These are phyloP conservation scores for Austroboletus novae-zelandiae DNA, from an alignment of 1,284 basidiomycete species.

Conservation along the genomic window DNA sequence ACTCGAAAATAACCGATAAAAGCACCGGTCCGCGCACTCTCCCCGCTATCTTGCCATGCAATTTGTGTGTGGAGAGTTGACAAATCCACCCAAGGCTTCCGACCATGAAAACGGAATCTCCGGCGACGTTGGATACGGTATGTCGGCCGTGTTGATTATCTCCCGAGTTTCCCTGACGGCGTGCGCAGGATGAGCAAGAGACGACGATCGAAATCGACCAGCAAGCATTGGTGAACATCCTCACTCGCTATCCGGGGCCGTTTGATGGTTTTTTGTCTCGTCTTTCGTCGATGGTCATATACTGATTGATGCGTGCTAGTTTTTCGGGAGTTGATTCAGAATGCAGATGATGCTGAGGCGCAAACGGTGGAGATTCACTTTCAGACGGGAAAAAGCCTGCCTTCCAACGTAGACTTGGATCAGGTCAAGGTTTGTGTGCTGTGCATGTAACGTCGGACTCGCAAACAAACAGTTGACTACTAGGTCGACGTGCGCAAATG, in stretches of 20 bases:
- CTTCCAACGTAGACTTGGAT: background rate
- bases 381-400: slow-evolving; percentile 45
- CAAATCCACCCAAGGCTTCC: too few species aligned
- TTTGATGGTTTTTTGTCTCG: slow-evolving; percentile 9
- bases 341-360: slow-evolving; percentile 92
- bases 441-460: background rate
- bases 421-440: background rate
- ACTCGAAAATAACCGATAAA: too few species aligned
- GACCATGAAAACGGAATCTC: too few species aligned
- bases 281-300: background rate
- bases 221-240: slow-evolving; percentile 18
- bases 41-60: too few species aligned
- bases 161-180: too few species aligned
- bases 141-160: too few species aligned
- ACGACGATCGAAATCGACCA: slow-evolving; percentile 15
- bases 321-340: slow-evolving; percentile 89
- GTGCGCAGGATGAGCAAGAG: background rate
- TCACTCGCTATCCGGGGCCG: slow-evolving; percentile 21
- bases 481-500: slow-evolving; percentile 46
- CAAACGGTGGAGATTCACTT: slow-evolving; percentile 78
- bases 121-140: too few species aligned
- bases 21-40: too few species aligned
- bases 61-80: too few species aligned
- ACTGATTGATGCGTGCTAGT: slow-evolving; percentile 40
- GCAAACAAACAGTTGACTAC: background rate